Base-by-base conservation (phyloP, 768 basidiomycete species). In the Piloderma croceum region DNA sequence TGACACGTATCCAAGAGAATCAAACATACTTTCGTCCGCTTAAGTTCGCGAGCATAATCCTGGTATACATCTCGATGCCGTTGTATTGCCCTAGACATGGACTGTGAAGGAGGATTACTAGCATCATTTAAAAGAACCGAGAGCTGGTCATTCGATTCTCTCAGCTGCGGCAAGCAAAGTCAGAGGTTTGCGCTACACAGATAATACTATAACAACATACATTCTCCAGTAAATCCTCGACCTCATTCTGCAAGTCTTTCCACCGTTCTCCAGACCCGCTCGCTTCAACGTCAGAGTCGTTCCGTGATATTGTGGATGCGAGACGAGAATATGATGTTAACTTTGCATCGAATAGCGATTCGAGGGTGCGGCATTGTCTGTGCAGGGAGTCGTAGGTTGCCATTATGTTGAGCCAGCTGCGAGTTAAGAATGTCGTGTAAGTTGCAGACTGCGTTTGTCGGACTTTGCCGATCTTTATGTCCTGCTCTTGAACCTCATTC, bases 321-420 rank as follows among this genome's bases (percentile, higher is more conserved):
- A 96, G 70, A 51, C 90, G 87, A 15, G 90, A 79, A 63, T 98
- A 98, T 7, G 89, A 73, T 1, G 90, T 90, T 22, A 99, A 73
- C 60, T 96, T 94, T 23, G 85, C 68, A 57, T 96, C 90, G 47
- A 98, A 86, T 18, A 90, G 74, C 34, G 90, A 90, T 58, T 98
- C 94, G 20, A 97, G 79, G 4, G 92, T 92, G 53, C 93, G 74
- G 64, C 90, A 90, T 62, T 94, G 91, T 39, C 91, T 70, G 53
- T 96, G 87, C 23, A 97, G 73, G 41, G 83, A 77, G 51, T 98
- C 94, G 67, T 92, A 93, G 50, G 69, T 79, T 43, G 82, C 71
- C 85, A 88, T 90, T 41, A 40, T 45, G 45, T n/a, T n/a, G n/a
- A n/a, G n/a, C n/a, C n/a, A n/a, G n/a, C n/a, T 13, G 12, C 10